These are phyloP conservation scores for Macadamia tetraphylla DNA, from an alignment of 164 flowering plant species.

Conservation along the genomic window DNA sequence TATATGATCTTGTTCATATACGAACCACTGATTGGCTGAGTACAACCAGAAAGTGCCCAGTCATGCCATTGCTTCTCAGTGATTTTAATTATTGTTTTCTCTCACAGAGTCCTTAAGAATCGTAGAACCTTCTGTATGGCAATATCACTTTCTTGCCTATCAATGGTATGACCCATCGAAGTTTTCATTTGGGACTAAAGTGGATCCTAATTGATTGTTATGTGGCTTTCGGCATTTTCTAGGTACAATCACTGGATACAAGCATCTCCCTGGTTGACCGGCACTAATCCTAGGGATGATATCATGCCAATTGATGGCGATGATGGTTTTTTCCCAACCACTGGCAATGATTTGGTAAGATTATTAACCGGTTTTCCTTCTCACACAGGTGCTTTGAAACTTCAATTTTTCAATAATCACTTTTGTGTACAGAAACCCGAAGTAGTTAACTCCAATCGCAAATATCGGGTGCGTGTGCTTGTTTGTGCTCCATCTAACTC, in stretches of 20 bases:
- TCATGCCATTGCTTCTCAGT: too few relatives aligned
- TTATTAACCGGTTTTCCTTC: neutral
- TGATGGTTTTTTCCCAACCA: slow-evolving; percentile 82
- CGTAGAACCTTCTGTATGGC: too few relatives aligned
- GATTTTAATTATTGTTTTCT: too few relatives aligned
- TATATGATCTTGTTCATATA: too few relatives aligned
- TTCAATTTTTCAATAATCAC: slow-evolving; percentile 9
- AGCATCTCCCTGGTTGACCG: slow-evolving; percentile 89
- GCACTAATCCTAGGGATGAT: slow-evolving; percentile 69
- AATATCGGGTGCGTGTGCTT: slow-evolving; percentile 86
- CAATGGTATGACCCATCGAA: neutral
- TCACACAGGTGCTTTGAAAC: neutral
- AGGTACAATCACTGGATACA: slow-evolving; percentile 67
- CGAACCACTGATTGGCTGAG: too few relatives aligned
- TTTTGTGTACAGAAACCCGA: slow-evolving; percentile 73
- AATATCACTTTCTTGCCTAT: too few relatives aligned
- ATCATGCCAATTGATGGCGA: slow-evolving; percentile 84
- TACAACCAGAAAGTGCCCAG: too few relatives aligned
- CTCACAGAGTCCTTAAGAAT: too few relatives aligned
- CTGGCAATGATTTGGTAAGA: slow-evolving; percentile 87
- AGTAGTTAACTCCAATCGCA: slow-evolving; percentile 73
- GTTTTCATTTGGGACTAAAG: neutral
- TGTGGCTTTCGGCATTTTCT: slow-evolving; percentile 15
- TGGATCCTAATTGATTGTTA: neutral
- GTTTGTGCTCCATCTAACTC: slow-evolving; percentile 99